These are phyloP conservation scores for Xerocomellus intermedius DNA, from an alignment of 768 basidiomycete species.

Conservation along the genomic window DNA sequence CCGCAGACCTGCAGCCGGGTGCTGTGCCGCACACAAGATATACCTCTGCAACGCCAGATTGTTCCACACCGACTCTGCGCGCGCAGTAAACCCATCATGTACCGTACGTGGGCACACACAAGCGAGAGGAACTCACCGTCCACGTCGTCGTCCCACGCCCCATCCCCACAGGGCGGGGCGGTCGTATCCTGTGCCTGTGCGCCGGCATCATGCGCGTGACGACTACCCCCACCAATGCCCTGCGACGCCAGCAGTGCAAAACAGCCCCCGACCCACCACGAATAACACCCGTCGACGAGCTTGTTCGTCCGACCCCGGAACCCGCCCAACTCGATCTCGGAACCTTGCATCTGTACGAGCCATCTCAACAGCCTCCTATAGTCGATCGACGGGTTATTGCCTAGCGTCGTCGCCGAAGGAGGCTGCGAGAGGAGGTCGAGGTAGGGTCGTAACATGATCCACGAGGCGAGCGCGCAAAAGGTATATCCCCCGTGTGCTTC, in stretches of 20 bases:
- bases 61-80: conserved; percentile 50
- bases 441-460: conserved; percentile 72
- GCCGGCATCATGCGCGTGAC: neutral
- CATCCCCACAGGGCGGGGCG: conserved; percentile 21
- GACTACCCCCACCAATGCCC: conserved; percentile 35
- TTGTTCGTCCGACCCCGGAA: conserved; percentile 95
- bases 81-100: neutral
- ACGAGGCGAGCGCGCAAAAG: conserved; percentile 86
- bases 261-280: conserved; percentile 98
- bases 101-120: neutral
- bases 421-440: conserved; percentile 18
- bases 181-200: neutral
- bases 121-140: conserved; percentile 47
- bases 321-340: conserved; percentile 81
- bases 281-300: conserved; percentile 98
- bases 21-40: conserved; percentile 82
- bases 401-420: neutral
- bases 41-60: conserved; percentile 81
- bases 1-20: conserved; percentile 79
- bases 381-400: conserved; percentile 47
- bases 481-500: conserved; percentile 99
- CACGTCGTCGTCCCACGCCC: conserved; percentile 68
- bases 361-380: conserved; percentile 65
- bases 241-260: conserved; percentile 74
- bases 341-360: conserved; percentile 84